Evolutionary conservation across 2,329 filamentous ascomycete genomes (phyloP), one percentile per base, ranked within the genome.

Genomic region (Fusarium solani-melongenae): DNA sequence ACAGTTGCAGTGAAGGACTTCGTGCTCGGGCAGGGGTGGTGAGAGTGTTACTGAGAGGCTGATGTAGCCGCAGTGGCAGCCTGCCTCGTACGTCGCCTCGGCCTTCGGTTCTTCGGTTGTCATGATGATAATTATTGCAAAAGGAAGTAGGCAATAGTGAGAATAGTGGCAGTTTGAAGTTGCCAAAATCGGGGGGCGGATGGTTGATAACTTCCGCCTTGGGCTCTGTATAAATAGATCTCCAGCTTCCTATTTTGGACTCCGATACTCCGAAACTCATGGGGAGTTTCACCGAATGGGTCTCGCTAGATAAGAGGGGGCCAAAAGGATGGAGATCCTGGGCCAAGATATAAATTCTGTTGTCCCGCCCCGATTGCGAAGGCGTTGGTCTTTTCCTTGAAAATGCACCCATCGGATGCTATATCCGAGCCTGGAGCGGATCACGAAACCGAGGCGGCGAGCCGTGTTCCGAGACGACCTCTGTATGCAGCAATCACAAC

Each of bases 1-100:
- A 78, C 88, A 90, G 75, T 85, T 88, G 82, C 88, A 90, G 22
- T 83, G 76, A n/a, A 85, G 55, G 5, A 88, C 83, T 67, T 82
- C 79, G 70, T 86, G 81, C 71, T 86, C 79, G 5, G 84, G 81
- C 31, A 89, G 81, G 29, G 86, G 84, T 27, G 87, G 86, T 33
- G 84, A 85, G 51, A 89, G 82, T 22, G 82, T 84, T 31, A 88
- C 81, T 15, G 83, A 81, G 74, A 88, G 86, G 67, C 83, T 80
- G 67, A 90, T 83, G 62, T 83, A 83, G 51, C 87, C 87, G 78
- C 88, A 89, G 76, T 89, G 87, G 71, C 87, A 90, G 64, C 84
- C 85, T 12, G 82, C 86, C 53, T 84, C 79, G 78, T 90, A 88
- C 2, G 83, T 86, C 57, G 72, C 78, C 53, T 77, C 81, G 5